These are phyloP conservation scores for Scenedesmus sp. DNA, from an alignment of 163 green algal genomes.

Conservation along the genomic window DNA sequence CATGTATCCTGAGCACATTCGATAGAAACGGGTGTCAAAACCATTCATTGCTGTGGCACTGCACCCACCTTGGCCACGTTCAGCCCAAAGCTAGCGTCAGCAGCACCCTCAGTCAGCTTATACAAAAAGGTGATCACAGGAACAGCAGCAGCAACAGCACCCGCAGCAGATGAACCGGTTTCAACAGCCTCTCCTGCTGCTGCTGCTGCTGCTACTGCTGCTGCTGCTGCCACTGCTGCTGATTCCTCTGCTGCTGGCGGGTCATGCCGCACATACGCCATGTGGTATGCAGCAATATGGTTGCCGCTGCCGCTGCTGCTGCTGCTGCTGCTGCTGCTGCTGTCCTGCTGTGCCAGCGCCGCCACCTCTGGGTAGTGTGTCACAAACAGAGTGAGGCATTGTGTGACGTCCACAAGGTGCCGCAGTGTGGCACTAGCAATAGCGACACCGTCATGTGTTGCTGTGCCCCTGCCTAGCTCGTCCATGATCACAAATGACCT, in stretches of 20 bases:
- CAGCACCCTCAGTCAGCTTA: slow-evolving; percentile 80
- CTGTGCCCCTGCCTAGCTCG: slow-evolving; percentile 94
- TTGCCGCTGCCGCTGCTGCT: slow-evolving; percentile 19
- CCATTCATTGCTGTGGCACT: no score
- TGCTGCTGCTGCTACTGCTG: slow-evolving; percentile 16
- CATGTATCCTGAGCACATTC: no score
- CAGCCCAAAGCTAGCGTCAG: slow-evolving; percentile 89
- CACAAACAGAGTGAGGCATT: slow-evolving; percentile 87
- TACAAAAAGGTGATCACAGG: slow-evolving; percentile 91
- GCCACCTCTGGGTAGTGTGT: slow-evolving; percentile 68
- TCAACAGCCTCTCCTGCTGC: not conserved
- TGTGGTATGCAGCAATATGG: slow-evolving; percentile 51
- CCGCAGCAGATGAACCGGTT: not conserved
- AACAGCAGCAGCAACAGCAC: slow-evolving; percentile 45
- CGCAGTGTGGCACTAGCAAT: slow-evolving; percentile 87
- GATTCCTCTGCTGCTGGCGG: not conserved
- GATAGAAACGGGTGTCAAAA: no score
- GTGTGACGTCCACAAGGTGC: slow-evolving; percentile 70
- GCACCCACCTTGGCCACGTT: slow-evolving; percentile 84
- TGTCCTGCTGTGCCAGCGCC: not conserved
- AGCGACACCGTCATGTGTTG: slow-evolving; percentile 91
- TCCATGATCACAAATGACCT: slow-evolving; percentile 84
- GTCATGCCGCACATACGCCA: slow-evolving; percentile 56
- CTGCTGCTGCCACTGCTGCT: not conserved
- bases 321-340: slow-evolving; percentile 25